A percentile compares a stretch with the other conserved stretches of the same genome.
phyloP scores from a whole-genome alignment of 495 filamentous ascomycete genomes.

The Saxophila tyrrhenica region DNA sequence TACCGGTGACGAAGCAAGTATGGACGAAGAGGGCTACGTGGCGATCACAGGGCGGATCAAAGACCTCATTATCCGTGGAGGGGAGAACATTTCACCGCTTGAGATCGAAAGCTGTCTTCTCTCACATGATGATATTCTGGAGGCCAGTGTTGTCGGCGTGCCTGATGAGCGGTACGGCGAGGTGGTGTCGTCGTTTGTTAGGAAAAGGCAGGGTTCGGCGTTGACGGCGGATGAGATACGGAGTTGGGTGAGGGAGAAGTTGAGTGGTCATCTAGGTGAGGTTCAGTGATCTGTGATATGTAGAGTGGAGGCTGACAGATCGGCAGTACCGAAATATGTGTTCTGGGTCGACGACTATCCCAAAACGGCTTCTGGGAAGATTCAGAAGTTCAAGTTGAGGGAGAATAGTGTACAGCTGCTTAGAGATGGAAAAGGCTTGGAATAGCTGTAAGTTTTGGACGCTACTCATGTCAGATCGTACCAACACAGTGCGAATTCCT shows the following conservation, averaged over 20 bases:
- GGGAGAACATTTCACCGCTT: slow-evolving; percentile 92
- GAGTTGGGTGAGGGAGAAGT: slow-evolving; percentile 56
- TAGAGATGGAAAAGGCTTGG: slow-evolving; percentile 25
- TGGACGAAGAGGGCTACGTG: slow-evolving; percentile 63
- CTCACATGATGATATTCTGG: slow-evolving; percentile 51
- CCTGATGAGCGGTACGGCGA: slow-evolving; percentile 80
- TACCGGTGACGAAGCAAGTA: slow-evolving; percentile 85
- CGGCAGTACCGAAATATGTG: slow-evolving; percentile 70
- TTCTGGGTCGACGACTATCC: slow-evolving; percentile 76
- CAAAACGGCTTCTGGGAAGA: slow-evolving; percentile 94
- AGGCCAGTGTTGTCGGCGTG: slow-evolving; percentile 74
- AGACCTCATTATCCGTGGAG: slow-evolving; percentile 85
- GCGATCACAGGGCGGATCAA: slow-evolving; percentile 64
- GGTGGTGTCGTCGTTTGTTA: slow-evolving; percentile 71
- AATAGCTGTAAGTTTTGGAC: no score
- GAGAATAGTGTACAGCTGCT: slow-evolving; percentile 46
- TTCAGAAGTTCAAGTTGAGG: slow-evolving; percentile 85
- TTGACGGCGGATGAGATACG: slow-evolving; percentile 44
- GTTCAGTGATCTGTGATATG: not conserved
- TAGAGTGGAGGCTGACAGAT: slow-evolving; percentile 1
- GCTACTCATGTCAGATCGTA: no score
- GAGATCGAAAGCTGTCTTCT: slow-evolving; percentile 91
- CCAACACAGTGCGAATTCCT: no score
- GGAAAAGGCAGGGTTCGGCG: slow-evolving; percentile 36
- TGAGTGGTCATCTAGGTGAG: slow-evolving; percentile 67